A percentile compares a stretch with the other conserved stretches of the same genome.
These are phyloP conservation scores for Coffea canephora DNA, from an alignment of 257 asterid species.

Conservation along the genomic window DNA sequence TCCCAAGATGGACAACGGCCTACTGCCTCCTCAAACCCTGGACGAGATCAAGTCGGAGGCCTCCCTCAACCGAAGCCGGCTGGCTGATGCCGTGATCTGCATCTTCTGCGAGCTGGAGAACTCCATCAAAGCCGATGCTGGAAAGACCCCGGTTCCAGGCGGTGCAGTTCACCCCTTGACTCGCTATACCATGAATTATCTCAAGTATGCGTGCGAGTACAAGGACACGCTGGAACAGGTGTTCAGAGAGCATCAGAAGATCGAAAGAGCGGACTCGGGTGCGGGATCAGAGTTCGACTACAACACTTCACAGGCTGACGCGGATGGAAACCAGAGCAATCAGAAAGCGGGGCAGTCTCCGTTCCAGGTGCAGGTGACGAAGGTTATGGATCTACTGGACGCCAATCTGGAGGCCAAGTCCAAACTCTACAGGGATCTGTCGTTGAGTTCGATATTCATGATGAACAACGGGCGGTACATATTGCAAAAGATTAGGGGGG, in stretches of 20 bases:
- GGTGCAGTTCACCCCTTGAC: slow-evolving; percentile 92
- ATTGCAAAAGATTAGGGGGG: slow-evolving; percentile 65
- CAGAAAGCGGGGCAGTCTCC: slow-evolving; percentile 27
- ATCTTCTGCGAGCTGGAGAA: slow-evolving; percentile 64
- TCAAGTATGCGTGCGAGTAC: slow-evolving; percentile 50
- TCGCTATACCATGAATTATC: slow-evolving; percentile 64
- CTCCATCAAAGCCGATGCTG: slow-evolving; percentile 64
- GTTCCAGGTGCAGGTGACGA: slow-evolving; percentile 52
- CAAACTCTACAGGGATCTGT: slow-evolving; percentile 58
- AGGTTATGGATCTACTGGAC: slow-evolving; percentile 62
- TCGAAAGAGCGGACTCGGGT: slow-evolving; percentile 56
- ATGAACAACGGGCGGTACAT: slow-evolving; percentile 95
- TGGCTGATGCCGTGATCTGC: slow-evolving; percentile 61
- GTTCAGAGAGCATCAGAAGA: slow-evolving; percentile 61
- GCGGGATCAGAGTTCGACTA: slow-evolving; percentile 35
- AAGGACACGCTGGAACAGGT: slow-evolving; percentile 66
- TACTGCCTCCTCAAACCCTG: slow-evolving; percentile 30
- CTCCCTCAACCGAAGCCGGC: slow-evolving; percentile 43
- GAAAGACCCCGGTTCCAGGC: slow-evolving; percentile 66
- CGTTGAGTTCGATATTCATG: slow-evolving; percentile 75
- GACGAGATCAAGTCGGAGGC: slow-evolving; percentile 57
- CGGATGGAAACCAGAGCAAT: background rate
- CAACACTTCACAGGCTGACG: background rate
- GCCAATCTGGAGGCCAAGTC: slow-evolving; percentile 67
- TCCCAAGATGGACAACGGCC: slow-evolving; percentile 20